Conservation (phyloP, 2,329 filamentous ascomycete genomes). For the Xylaria multiplex region DNA sequence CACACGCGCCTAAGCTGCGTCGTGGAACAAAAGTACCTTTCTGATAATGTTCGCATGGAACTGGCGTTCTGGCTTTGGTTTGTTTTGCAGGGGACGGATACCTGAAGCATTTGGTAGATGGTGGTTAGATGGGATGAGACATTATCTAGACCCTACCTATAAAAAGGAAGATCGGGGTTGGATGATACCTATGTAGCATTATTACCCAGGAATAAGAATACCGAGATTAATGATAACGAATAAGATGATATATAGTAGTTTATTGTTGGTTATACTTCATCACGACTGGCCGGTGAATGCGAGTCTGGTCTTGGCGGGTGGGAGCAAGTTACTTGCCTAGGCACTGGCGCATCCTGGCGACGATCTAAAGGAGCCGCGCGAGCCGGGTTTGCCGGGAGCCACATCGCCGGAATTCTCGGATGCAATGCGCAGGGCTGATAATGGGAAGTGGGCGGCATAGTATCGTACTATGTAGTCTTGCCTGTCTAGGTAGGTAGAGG, state of each 20-base stretch:
- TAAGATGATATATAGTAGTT: neutral
- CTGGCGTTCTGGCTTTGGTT: constrained; percentile 22
- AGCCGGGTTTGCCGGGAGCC: constrained; percentile 29
- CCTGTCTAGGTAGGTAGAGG: neutral
- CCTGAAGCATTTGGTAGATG: constrained; percentile 2
- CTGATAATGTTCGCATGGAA: constrained; percentile 8
- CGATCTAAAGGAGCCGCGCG: constrained; percentile 24
- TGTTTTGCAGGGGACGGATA: neutral
- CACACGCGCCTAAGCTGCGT: constrained; percentile 12
- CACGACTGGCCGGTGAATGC: neutral
- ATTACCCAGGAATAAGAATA: neutral
- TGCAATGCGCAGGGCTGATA: constrained; percentile 20
- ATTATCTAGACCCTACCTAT: constrained; percentile 12
- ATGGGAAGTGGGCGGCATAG: neutral
- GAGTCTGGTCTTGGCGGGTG: neutral
- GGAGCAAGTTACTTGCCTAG: neutral
- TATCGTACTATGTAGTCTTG: neutral
- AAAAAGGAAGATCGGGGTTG: constrained; percentile 9
- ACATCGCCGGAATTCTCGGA: constrained; percentile 30
- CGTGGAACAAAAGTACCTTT: neutral
- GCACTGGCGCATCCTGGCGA: constrained; percentile 10
- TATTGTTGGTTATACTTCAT: neutral
- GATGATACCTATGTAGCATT: neutral
- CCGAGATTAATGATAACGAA: neutral
- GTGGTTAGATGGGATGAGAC: neutral